These are phyloP conservation scores for Bryoglossum gracile DNA, from an alignment of 495 filamentous ascomycete species.

Conservation along the genomic window DNA sequence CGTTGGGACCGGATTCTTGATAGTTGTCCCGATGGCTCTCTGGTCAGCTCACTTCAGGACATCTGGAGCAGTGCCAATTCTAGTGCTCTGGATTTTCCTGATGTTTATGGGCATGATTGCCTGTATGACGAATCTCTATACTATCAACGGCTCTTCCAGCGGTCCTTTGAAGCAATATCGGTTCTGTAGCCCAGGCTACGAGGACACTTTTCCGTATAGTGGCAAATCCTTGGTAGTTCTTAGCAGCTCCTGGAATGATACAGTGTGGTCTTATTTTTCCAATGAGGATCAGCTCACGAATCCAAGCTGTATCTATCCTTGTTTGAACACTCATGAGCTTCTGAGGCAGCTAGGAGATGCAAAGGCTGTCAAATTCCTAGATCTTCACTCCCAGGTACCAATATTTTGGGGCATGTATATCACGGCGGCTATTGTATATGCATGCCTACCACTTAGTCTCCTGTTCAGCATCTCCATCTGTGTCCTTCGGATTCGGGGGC, in stretches of 20 bases:
- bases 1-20: neutral
- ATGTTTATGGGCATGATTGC: conserved; percentile 8
- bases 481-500: neutral
- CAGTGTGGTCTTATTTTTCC: conserved; percentile 1
- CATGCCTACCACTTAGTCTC: neutral
- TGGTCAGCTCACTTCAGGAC: neutral
- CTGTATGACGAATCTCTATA: neutral
- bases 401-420: neutral
- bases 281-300: no score
- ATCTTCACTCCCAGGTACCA: neutral
- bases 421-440: neutral
- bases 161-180: neutral
- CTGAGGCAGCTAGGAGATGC: neutral
- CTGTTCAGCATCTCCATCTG: neutral
- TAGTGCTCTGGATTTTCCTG: conserved; percentile 2
- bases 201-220: neutral
- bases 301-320: conserved; percentile 4
- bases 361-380: neutral
- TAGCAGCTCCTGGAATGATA: conserved; percentile 5
- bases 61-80: conserved; percentile 2
- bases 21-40: conserved; percentile 1
- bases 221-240: neutral
- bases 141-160: neutral
- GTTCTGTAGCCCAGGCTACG: conserved; percentile 2
- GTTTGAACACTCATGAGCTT: neutral